Evolutionary conservation across 176 grass and related monocot species (phyloP).

Genomic region (Thalia dealbata): DNA sequence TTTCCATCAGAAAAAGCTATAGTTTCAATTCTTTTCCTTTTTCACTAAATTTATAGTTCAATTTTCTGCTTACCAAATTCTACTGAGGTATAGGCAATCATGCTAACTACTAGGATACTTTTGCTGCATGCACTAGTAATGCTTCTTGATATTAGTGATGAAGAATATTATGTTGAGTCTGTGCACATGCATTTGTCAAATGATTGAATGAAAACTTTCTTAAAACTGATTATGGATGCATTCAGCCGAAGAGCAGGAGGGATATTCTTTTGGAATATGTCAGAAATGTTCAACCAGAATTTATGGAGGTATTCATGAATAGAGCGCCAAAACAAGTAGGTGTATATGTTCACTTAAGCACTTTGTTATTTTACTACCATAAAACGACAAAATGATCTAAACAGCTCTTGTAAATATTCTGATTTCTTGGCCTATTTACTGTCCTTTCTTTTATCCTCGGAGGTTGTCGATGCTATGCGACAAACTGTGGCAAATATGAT

Average conservation of each 20-base stretch:
- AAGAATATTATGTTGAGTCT: neutral
- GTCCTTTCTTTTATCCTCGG: conserved; percentile 12
- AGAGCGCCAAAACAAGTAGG: conserved; percentile 68
- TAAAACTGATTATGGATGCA: conserved; percentile 20
- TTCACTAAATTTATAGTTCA: too few relatives aligned
- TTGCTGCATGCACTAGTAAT: neutral
- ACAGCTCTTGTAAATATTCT: neutral
- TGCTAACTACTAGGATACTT: neutral
- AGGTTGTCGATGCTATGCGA: conserved; percentile 95
- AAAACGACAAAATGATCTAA: neutral
- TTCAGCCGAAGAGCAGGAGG: conserved; percentile 65
- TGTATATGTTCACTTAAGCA: too few relatives aligned
- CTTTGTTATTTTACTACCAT: neutral
- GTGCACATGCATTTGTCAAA: neutral
- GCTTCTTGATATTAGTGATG: neutral
- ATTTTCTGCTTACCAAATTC: neutral
- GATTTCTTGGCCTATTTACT: conserved; percentile 1
- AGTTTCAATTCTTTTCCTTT: too few relatives aligned
- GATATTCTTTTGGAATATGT: conserved; percentile 87
- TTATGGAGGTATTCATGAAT: conserved; percentile 92
- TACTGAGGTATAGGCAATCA: neutral
- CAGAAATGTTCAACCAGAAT: conserved; percentile 80
- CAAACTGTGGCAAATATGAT: conserved; percentile 97
- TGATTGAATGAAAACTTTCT: neutral
- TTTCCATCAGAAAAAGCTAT: too few relatives aligned